Base-by-base conservation (phyloP, 1,284 basidiomycete genomes). In the Ustilago xerochloae region DNA sequence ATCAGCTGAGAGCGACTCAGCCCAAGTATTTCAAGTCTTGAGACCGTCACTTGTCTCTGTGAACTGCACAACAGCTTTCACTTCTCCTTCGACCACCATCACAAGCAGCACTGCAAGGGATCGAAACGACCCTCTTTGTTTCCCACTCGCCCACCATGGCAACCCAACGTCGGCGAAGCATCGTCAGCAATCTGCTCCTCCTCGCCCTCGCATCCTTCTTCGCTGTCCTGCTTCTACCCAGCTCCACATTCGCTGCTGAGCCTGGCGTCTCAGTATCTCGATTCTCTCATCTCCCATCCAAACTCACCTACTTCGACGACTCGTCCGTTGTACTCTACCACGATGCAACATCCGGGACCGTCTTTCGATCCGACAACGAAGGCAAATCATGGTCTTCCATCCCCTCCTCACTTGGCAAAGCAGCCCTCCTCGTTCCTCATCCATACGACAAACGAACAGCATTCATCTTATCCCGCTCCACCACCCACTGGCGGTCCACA, bases 291-390 rank as follows among this genome's bases (percentile, higher is more conserved):
- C 86, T 93, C 1, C 85, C 97, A 90, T 88, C 88, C n/a, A 88
- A 89, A 75, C 85, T 97, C 55, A 91, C 92, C 87, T 97, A 94
- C 88, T 96, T 98, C 86, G 92, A 96, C 75, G 95, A 97, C 86
- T 91, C 92, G 6, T 85, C 90, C 39, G 93, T 88, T 62, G 91
- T 91, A 10, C 87, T 97, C 54, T 94, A 93, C 81, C 92, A 94
- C 83, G 94, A 98, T 84, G 85, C 89, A 1, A 79, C 88, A 18
- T 87, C 88, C 12, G 89, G 91, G 10, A 87, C 89, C 61, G 87
- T 98, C 7, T 90, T 90, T 79, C 88, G 94, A 6, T 95, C 93
- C 3, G 87, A 88, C n/a, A 90, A 98, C 81, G 96, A 99, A 86
- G 96, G 96, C 52, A 94, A 91, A 85, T 85, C 86, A 0, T 98